Evolutionary conservation across 2,329 filamentous ascomycete genomes (phyloP), one percentile per base, ranked within the genome.

Genomic region (Diaporthe humulicola): DNA sequence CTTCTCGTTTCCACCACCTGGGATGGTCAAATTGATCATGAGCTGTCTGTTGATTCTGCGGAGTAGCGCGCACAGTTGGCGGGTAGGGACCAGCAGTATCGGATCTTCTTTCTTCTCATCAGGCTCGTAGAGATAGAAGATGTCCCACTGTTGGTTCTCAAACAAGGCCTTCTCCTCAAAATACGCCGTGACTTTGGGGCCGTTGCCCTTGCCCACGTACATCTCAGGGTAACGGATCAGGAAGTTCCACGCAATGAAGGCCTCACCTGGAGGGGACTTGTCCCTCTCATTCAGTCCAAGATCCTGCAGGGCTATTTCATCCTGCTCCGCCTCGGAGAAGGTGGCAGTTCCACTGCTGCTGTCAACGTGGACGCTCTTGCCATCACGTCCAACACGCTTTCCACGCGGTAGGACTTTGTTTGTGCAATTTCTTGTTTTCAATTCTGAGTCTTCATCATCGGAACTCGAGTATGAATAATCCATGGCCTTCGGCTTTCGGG

Each of bases 111-210:
- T 83, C 10, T 85, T 77, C 4, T 85, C 81, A 22, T 80, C 77
- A 0, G 90, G 89, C 64, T 90, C 85, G 80, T 91, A 87, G 48
- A 95, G 80, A 81, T 94, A 95, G 82, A 93, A 95, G 72, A 98
- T 85, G 76, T 96, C 92, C 95, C 95, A 98, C 15, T 85, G 80
- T 74, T 90, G 88, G 2, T 86, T 83, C 78, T 89, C 90, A 77
- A 93, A 86, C 67, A 94, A 88, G 3, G 82, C 82, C 48, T 89
- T 86, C 4, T 81, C 79, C 45, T 89, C 86, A 78, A 94, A 95
- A 81, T 90, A 88, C 0, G 85, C 83, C 30, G 77, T 79, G 6
- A 85, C 90, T 77, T 78, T 87, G 80, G 82, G 88, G 76, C 79
- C 83, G 79, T 90, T 93, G 74, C 74, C 75, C 75, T 87, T 87